A percentile compares a stretch with the other conserved stretches of the same genome.
Evolutionary conservation across 176 grass and related monocot species (phyloP).

Genomic region (Olyra latifolia): DNA sequence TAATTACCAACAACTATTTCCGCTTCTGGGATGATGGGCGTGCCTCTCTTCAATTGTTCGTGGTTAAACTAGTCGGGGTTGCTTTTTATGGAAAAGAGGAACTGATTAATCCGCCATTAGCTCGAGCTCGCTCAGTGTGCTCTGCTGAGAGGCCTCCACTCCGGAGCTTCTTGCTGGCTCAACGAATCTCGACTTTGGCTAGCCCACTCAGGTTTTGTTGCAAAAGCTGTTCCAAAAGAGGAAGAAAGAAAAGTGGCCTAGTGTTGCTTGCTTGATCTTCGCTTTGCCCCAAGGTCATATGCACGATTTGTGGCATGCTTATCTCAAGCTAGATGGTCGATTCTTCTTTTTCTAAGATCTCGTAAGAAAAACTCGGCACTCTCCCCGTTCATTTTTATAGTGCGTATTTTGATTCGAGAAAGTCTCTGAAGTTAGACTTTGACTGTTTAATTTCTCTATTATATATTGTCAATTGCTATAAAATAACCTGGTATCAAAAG

Average conservation of each 20-base stretch:
- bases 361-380: too few relatives aligned
- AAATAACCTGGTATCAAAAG: too few relatives aligned
- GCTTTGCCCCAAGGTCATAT: neutral
- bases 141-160: neutral
- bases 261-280: neutral
- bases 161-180: neutral
- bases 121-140: neutral
- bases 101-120: constrained; percentile 17
- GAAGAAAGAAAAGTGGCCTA: neutral
- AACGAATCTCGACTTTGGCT: neutral
- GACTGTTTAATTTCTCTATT: too few relatives aligned
- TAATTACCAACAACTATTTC: neutral
- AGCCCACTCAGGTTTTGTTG: neutral
- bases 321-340: neutral
- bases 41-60: neutral
- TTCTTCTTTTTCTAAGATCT: neutral
- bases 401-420: too few relatives aligned
- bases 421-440: too few relatives aligned
- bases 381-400: too few relatives aligned
- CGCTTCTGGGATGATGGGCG: neutral
- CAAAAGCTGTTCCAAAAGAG: neutral
- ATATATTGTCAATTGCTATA: too few relatives aligned
- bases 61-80: neutral
- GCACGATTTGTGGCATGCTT: neutral
- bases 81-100: neutral